Evolutionary conservation across 2,329 filamentous ascomycete species (phyloP).

Genomic region (Paraphoma chrysanthemicola): DNA sequence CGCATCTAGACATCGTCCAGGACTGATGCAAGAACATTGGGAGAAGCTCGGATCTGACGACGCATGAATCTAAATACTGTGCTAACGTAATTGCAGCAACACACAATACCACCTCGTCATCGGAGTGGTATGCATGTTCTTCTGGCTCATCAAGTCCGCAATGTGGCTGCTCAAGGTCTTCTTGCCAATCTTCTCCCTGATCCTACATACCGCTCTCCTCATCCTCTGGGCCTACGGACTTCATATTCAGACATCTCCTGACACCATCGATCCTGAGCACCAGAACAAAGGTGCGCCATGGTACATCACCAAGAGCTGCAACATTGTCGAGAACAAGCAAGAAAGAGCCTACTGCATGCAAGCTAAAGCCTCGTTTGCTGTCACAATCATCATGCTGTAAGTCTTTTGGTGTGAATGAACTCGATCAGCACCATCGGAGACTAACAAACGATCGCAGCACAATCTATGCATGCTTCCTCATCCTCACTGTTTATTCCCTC

Average conservation of each 20-base stretch:
- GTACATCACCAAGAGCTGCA: constrained; percentile 77
- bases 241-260: constrained; percentile 75
- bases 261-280: constrained; percentile 70
- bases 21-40: too few relatives aligned
- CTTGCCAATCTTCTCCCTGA: constrained; percentile 68
- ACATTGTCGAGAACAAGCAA: constrained; percentile 63
- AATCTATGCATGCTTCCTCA: constrained; percentile 67
- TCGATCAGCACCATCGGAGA: background rate
- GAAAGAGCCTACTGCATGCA: constrained; percentile 67
- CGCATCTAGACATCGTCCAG: too few relatives aligned
- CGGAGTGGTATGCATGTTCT: constrained; percentile 76
- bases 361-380: constrained; percentile 71
- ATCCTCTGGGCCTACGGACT: constrained; percentile 71
- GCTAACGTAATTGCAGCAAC: constrained; percentile 58
- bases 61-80: too few relatives aligned
- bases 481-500: constrained; percentile 64
- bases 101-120: constrained; percentile 80
- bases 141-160: constrained; percentile 74
- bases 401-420: constrained; percentile 37
- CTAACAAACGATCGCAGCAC: constrained; percentile 49
- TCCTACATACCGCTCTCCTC: constrained; percentile 65
- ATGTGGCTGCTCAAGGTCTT: constrained; percentile 75
- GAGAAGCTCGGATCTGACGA: too few relatives aligned
- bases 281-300: constrained; percentile 70
- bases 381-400: constrained; percentile 72